These are phyloP conservation scores for Chalciporus sp. DNA, from an alignment of 1,284 basidiomycete genomes.

Conservation along the genomic window DNA sequence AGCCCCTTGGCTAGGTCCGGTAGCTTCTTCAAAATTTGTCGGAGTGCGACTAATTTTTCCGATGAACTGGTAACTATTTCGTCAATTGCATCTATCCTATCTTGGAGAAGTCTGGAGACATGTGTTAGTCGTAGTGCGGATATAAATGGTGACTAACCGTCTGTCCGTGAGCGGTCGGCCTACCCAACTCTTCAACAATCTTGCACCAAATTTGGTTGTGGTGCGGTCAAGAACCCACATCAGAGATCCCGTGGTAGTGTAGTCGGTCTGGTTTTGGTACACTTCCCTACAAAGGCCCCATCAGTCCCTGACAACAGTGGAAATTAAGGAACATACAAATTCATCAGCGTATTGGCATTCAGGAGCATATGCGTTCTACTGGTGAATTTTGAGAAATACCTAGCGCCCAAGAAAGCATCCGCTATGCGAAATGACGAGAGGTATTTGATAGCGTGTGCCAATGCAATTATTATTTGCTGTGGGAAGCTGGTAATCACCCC, in stretches of 20 bases:
- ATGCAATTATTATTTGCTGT: slow-evolving; percentile 69
- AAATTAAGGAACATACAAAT: slow-evolving; percentile 53
- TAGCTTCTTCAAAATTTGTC: slow-evolving; percentile 70
- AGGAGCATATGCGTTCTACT: slow-evolving; percentile 86
- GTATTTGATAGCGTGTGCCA: slow-evolving; percentile 80
- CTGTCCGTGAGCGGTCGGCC: slow-evolving; percentile 82
- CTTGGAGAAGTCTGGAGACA: slow-evolving; percentile 61
- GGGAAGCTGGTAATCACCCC: slow-evolving; percentile 75
- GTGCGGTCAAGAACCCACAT: slow-evolving; percentile 88
- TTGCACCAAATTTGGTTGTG: slow-evolving; percentile 85
- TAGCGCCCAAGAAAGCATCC: slow-evolving; percentile 72
- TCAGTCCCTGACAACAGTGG: slow-evolving; percentile 6
- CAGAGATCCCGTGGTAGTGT: slow-evolving; percentile 74
- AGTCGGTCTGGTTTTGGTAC: slow-evolving; percentile 88
- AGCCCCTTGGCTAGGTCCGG: slow-evolving; percentile 92
- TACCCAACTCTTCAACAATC: slow-evolving; percentile 86
- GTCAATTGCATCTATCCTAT: slow-evolving; percentile 82
- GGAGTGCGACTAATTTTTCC: slow-evolving; percentile 63
- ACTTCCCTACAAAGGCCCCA: slow-evolving; percentile 62
- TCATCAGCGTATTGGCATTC: slow-evolving; percentile 85
- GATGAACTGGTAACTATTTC: slow-evolving; percentile 70
- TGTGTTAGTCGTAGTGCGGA: slow-evolving; percentile 5
- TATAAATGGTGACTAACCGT: slow-evolving; percentile 44
- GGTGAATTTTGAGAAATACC: slow-evolving; percentile 81
- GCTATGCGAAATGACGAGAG: slow-evolving; percentile 78